Evolutionary conservation across 148 eudicot genomes (phyloP).

Genomic region (Dysphania ambrosioides): DNA sequence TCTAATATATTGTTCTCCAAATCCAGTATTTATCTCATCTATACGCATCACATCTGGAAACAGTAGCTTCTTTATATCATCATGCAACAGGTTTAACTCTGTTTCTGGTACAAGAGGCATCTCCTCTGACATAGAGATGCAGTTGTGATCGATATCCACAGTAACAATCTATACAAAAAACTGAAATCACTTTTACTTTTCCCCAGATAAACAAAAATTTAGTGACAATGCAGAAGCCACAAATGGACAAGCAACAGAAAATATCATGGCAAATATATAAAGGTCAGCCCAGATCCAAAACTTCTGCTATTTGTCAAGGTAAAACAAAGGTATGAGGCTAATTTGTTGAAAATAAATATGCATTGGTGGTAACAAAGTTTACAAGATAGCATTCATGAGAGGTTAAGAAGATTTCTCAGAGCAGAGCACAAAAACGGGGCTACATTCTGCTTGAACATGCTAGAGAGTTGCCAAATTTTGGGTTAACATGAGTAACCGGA

Average conservation of each 20-base stretch:
- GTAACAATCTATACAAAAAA: constrained; percentile 19
- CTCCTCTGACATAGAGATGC: constrained; percentile 26
- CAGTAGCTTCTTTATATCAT: constrained; percentile 27
- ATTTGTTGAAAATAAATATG: background rate
- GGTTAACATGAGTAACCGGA: too few relatives aligned
- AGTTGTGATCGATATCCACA: constrained; percentile 32
- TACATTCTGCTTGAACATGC: too few relatives aligned
- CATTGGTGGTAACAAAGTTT: too few relatives aligned
- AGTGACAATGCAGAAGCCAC: background rate
- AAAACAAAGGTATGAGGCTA: background rate
- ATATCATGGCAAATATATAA: too few relatives aligned
- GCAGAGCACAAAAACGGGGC: too few relatives aligned
- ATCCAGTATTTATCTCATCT: constrained; percentile 22
- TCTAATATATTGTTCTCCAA: constrained; percentile 13
- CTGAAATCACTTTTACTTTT: background rate
- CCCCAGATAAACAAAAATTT: background rate
- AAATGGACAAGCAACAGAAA: background rate
- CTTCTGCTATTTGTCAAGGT: background rate
- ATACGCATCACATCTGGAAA: constrained; percentile 23
- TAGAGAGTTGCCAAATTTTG: too few relatives aligned
- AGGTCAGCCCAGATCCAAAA: too few relatives aligned
- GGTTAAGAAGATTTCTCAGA: too few relatives aligned
- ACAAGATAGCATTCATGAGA: too few relatives aligned
- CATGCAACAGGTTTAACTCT: constrained; percentile 18
- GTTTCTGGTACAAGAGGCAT: constrained; percentile 31